phyloP scores from a whole-genome alignment of 352 stramenopile species.

The Pythium angustatum region DNA sequence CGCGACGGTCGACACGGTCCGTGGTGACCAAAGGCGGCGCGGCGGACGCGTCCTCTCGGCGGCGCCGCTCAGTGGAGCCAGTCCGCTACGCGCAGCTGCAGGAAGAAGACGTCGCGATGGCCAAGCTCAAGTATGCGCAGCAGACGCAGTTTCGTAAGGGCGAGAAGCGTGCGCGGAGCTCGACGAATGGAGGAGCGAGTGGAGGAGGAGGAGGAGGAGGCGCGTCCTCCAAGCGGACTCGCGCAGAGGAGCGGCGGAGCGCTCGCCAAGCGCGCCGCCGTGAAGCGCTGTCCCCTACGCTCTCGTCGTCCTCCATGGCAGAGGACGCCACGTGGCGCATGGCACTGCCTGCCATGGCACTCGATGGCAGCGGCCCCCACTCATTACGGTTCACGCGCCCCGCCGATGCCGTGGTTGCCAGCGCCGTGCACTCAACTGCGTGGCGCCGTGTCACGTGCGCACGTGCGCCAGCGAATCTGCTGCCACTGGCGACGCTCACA shows the following conservation, averaged over 20 bases:
- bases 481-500: constrained; percentile 21
- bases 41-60: constrained; percentile 11
- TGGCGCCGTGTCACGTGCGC: constrained; percentile 64
- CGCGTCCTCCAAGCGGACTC: constrained; percentile 41
- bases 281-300: constrained; percentile 37
- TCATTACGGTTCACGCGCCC: constrained; percentile 34
- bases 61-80: constrained; percentile 30
- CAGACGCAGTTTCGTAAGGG: constrained; percentile 43
- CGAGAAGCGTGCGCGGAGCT: constrained; percentile 28
- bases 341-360: constrained; percentile 13
- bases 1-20: constrained; percentile 17
- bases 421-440: constrained; percentile 57
- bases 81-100: constrained; percentile 55
- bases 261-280: constrained; percentile 48
- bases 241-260: constrained; percentile 50
- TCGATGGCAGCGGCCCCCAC: constrained; percentile 18
- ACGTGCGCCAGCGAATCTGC: constrained; percentile 41
- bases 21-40: constrained; percentile 1
- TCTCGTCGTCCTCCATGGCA: neutral
- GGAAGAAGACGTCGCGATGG: constrained; percentile 58
- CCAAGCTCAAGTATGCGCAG: constrained; percentile 33
- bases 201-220: constrained; percentile 20
- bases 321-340: neutral
- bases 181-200: neutral
- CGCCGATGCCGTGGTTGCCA: constrained; percentile 45